Evolutionary conservation across 192 early-diverging fungal species (phyloP).

Genomic region (Rhizophagus clarus): DNA sequence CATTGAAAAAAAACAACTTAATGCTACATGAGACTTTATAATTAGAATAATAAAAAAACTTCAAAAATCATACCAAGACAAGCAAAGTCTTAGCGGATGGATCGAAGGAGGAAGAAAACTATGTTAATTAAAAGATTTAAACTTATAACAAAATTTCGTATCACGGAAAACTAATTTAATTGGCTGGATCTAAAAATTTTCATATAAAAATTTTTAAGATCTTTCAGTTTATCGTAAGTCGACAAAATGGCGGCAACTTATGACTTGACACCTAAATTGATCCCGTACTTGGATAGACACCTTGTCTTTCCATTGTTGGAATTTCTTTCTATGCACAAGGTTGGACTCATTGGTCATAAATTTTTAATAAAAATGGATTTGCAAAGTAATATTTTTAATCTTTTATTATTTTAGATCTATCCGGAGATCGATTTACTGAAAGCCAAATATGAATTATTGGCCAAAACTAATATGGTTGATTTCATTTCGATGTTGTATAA

Average conservation of each 20-base stretch:
- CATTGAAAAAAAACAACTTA: not conserved
- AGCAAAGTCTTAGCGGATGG: conserved; percentile 1
- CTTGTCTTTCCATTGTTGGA: conserved; percentile 90
- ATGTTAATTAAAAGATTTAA: not conserved
- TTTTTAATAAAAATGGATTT: not conserved
- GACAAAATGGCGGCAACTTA: conserved; percentile 59
- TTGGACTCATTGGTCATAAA: conserved; percentile 20
- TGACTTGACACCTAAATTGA: conserved; percentile 82
- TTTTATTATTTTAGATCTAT: conserved; percentile 67
- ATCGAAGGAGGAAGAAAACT: conserved; percentile 18
- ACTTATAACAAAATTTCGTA: not conserved
- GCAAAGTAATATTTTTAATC: not conserved
- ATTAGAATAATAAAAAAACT: not conserved
- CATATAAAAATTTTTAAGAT: not conserved
- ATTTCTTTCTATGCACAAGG: conserved; percentile 82
- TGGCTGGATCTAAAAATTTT: not conserved
- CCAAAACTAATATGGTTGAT: conserved; percentile 93
- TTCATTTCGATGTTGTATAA: conserved; percentile 84
- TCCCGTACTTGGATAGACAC: conserved; percentile 90
- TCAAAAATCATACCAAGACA: conserved; percentile 19
- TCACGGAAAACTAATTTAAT: not conserved
- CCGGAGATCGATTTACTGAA: conserved; percentile 71
- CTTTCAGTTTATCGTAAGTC: not conserved
- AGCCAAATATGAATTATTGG: conserved; percentile 89
- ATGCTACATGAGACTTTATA: too few relatives aligned